These are phyloP conservation scores for Colletotrichum musae DNA, from an alignment of 2,329 filamentous ascomycete genomes.

Conservation along the genomic window DNA sequence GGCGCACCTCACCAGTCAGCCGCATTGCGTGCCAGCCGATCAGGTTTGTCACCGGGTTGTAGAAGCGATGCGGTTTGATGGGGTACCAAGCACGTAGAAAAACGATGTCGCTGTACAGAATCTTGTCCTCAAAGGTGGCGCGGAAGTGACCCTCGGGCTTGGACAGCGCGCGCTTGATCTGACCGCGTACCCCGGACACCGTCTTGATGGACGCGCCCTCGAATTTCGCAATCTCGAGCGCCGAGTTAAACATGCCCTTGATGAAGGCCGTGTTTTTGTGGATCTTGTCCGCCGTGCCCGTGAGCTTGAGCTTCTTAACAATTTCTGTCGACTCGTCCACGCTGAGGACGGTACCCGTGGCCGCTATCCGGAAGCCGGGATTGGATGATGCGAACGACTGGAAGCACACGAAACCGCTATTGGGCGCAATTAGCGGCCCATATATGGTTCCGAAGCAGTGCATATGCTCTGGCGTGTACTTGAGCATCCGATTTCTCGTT, in stretches of 20 bases:
- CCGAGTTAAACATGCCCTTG: constrained; percentile 96
- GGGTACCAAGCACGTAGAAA: constrained; percentile 98
- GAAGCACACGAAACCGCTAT: constrained; percentile 95
- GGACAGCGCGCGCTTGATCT: constrained; percentile 95
- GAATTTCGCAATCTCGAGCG: constrained; percentile 97
- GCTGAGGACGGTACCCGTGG: constrained; percentile 91
- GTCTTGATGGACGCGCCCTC: constrained; percentile 97
- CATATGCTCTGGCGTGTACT: constrained; percentile 99
- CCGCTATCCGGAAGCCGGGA: constrained; percentile 93
- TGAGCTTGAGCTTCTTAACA: constrained; percentile 99
- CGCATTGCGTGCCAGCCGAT: constrained; percentile 96
- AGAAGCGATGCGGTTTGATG: constrained; percentile 94
- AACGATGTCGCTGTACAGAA: constrained; percentile 95
- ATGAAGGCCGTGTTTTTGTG: constrained; percentile 99
- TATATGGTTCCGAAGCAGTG: constrained; percentile 98
- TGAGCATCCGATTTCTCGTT: constrained; percentile 96
- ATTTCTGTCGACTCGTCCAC: constrained; percentile 98
- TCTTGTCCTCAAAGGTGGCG: constrained; percentile 98
- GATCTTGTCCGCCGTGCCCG: constrained; percentile 94
- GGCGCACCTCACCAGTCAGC: constrained; percentile 90
- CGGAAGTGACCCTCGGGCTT: constrained; percentile 97
- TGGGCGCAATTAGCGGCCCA: constrained; percentile 93
- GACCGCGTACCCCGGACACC: constrained; percentile 93
- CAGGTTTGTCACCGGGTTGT: constrained; percentile 95
- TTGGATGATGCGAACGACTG: constrained; percentile 89